A percentile compares a stretch with the other conserved stretches of the same genome.
These are phyloP conservation scores for Heimioporus sp. DNA, from an alignment of 768 basidiomycete genomes.

Conservation along the genomic window DNA sequence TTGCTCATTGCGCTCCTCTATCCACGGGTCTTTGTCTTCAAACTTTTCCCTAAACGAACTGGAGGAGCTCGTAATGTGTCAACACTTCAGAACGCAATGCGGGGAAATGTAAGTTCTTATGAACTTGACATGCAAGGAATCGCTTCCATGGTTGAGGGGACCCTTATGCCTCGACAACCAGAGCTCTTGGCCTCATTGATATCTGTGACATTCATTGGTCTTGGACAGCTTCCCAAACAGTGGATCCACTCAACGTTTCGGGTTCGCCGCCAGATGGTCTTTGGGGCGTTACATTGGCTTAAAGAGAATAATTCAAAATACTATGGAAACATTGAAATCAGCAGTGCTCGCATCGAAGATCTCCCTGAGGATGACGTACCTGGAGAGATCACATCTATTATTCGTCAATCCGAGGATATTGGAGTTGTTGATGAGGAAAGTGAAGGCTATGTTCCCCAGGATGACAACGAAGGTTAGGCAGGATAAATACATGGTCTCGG, in stretches of 20 bases:
- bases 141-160: constrained; percentile 31
- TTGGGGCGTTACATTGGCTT: constrained; percentile 33
- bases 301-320: constrained; percentile 34
- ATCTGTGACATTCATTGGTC: constrained; percentile 36
- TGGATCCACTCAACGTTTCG: constrained; percentile 31
- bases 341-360: constrained; percentile 4
- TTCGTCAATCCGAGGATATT: constrained; percentile 34
- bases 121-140: constrained; percentile 27
- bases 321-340: constrained; percentile 30
- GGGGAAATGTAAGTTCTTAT: constrained; percentile 36
- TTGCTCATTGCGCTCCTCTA: no score
- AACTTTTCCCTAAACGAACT: neutral
- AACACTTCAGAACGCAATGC: constrained; percentile 19
- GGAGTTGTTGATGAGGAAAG: constrained; percentile 29
- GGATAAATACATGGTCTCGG: no score
- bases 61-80: neutral
- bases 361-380: constrained; percentile 38
- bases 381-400: constrained; percentile 17
- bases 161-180: constrained; percentile 31
- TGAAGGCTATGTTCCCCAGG: constrained; percentile 18
- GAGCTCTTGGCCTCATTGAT: constrained; percentile 32
- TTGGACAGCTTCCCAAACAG: constrained; percentile 21
- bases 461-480: neutral
- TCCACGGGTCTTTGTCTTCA: neutral
- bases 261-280: constrained; percentile 30